Base-by-base conservation (phyloP, 2,329 filamentous ascomycete genomes). In the Fusarium nematophilum region DNA sequence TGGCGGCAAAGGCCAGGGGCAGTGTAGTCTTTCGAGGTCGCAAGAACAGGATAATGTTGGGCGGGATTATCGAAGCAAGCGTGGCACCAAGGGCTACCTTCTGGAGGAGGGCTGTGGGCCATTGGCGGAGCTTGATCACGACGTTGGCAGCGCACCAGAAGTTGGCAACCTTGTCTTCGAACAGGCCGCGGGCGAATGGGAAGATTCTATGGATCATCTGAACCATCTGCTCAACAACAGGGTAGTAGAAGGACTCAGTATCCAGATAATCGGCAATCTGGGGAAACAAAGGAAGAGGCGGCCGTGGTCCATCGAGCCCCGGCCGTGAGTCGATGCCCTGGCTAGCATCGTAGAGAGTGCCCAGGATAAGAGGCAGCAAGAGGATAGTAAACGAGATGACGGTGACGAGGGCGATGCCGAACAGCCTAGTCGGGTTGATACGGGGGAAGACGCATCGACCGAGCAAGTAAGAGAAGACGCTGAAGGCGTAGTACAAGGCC, bases 91-190 rank as follows among this genome's bases (percentile, higher is more conserved):
- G 82, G 3, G 95, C 92, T 1, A 87, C 85, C 47, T 86, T 86
- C 72, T 96, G 92, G 25, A 99, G 85, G 6, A 92, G 74, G 7
- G 84, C 82, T 3, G 86, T 76, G 1, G 91, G 87, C 64, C 92
- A 95, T 14, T 85, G 79, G 59, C 90, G 86, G 30, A 99, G 85
- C 77, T 99, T 99, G 78, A 97, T 83, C 50, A 96, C 83, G 1
- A 95, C 90, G 72, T 98, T 96, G 51, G 94, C 82, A 5, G 93
- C 90, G 73, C 95, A 99, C 95, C 95, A 99, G 70, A 97, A 90
- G 73, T 99, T 99, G 70, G 95, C 95, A 15, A 99, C 96, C 76
- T 99, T 99, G 79, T 98, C 95, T 77, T 99, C 96, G 70, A 98
- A 99, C 6, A 99, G 79, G 4, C 95, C 95, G n/a, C 95, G 88